phyloP scores from a whole-genome alignment of 495 filamentous ascomycete species.

The Xylaria flabelliformis region DNA sequence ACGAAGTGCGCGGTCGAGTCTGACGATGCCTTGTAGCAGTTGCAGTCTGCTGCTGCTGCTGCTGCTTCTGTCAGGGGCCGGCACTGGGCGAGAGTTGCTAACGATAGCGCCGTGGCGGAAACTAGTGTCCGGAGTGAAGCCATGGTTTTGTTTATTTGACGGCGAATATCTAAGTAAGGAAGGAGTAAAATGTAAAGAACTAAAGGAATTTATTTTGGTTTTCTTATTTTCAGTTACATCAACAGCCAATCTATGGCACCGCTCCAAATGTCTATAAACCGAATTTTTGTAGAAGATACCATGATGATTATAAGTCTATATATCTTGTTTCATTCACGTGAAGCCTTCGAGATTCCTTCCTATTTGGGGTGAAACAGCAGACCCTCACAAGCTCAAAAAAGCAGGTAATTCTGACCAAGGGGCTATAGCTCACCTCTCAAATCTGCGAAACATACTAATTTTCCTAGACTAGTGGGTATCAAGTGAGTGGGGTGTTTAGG shows the following conservation, averaged over 20 bases:
- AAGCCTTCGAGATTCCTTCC: constrained; percentile 17
- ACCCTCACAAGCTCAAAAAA: constrained; percentile 7
- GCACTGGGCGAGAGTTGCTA: constrained; percentile 11
- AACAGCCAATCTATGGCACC: constrained; percentile 2
- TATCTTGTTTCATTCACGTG: not conserved
- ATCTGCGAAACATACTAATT: constrained; percentile 23
- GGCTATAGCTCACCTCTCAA: not conserved
- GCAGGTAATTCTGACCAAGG: constrained; percentile 18
- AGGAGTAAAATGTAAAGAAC: not conserved
- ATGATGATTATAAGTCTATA: constrained; percentile 4
- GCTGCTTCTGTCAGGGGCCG: constrained; percentile 5
- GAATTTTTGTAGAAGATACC: not conserved
- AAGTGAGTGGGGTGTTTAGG: constrained; percentile 2
- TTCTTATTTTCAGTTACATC: not conserved
- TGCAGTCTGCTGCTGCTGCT: constrained; percentile 39
- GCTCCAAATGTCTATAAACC: not conserved
- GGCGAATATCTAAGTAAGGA: not conserved
- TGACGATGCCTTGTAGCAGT: constrained; percentile 56
- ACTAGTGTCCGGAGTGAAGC: constrained; percentile 7
- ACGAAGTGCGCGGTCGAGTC: constrained; percentile 59
- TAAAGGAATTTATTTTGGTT: not conserved
- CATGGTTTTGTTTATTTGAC: not conserved
- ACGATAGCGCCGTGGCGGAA: constrained; percentile 8
- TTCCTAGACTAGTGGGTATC: constrained; percentile 1
- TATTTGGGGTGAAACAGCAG: constrained; percentile 10